Conservation (phyloP, 192 early-diverging fungal species). For the Irineochytrium annulatum region DNA sequence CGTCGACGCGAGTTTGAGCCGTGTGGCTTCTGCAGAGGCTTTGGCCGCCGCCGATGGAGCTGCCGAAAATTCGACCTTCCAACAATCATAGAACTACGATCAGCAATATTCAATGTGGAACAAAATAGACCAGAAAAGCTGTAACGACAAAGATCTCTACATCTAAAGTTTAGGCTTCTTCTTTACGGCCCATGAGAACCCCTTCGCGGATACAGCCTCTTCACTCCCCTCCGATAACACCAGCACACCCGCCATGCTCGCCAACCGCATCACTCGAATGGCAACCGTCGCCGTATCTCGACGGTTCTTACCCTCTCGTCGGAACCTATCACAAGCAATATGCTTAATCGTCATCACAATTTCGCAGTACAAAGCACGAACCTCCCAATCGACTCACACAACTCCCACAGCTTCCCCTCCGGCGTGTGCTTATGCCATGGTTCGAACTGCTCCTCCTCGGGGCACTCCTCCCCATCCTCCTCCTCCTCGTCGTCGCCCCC, state of each 20-base stretch:
- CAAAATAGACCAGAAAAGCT: no score
- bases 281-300: conserved; percentile 74
- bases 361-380: no score
- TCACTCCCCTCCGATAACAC: conserved; percentile 3
- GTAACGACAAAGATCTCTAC: no score
- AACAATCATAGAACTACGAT: no score
- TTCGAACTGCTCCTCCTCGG: conserved; percentile 10
- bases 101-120: no score
- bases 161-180: conserved; percentile 15
- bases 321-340: no score
- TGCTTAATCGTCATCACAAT: no score
- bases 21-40: no score
- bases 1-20: no score
- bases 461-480: conserved; percentile 5
- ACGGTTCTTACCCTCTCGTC: conserved; percentile 82
- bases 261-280: conserved; percentile 44
- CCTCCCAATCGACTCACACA: conserved; percentile 73
- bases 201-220: not conserved
- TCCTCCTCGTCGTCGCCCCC: conserved; percentile 41
- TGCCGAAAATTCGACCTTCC: no score
- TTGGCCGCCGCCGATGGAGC: no score
- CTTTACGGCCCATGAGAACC: conserved; percentile 7
- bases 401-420: conserved; percentile 66
- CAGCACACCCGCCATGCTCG: conserved; percentile 26
- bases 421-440: conserved; percentile 46